Percentiles rank a stretch among this genome's conserved stretches.
These are phyloP conservation scores for Sclerotinia nivalis DNA, from an alignment of 2,329 filamentous ascomycete species.

Conservation along the genomic window DNA sequence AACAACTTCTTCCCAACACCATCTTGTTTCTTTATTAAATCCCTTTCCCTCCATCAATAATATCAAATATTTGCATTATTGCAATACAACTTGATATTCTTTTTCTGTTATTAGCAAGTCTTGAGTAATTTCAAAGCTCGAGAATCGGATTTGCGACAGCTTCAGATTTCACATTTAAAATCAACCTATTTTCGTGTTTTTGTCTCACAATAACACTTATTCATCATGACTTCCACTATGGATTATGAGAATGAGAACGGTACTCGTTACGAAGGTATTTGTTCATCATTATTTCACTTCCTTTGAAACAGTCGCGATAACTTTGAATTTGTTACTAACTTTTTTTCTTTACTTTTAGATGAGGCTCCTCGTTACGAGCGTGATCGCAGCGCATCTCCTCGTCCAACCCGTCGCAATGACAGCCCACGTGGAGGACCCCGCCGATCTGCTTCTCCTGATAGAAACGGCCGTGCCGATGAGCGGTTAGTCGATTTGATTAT, in stretches of 20 bases:
- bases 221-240: slow-evolving; percentile 56
- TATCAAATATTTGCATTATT: slow-evolving; percentile 10
- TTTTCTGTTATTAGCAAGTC: slow-evolving; percentile 13
- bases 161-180: slow-evolving; percentile 13
- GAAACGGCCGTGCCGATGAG: slow-evolving; percentile 49
- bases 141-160: slow-evolving; percentile 24
- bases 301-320: neutral
- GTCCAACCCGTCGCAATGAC: slow-evolving; percentile 58
- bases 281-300: neutral
- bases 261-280: slow-evolving; percentile 64
- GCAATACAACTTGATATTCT: slow-evolving; percentile 1
- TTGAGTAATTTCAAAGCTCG: slow-evolving; percentile 22
- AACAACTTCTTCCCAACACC: neutral
- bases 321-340: slow-evolving; percentile 22
- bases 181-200: slow-evolving; percentile 16
- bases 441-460: slow-evolving; percentile 61
- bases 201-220: slow-evolving; percentile 27
- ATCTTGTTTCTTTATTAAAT: slow-evolving; percentile 13
- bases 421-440: slow-evolving; percentile 57
- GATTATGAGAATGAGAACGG: slow-evolving; percentile 69
- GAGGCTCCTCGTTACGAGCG: slow-evolving; percentile 67
- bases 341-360: slow-evolving; percentile 47
- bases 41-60: neutral
- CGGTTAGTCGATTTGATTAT: slow-evolving; percentile 44
- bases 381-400: slow-evolving; percentile 66